A percentile compares a stretch with the other conserved stretches of the same genome.
phyloP scores from a whole-genome alignment of 768 basidiomycete species.

The Daedaleopsis nitida region DNA sequence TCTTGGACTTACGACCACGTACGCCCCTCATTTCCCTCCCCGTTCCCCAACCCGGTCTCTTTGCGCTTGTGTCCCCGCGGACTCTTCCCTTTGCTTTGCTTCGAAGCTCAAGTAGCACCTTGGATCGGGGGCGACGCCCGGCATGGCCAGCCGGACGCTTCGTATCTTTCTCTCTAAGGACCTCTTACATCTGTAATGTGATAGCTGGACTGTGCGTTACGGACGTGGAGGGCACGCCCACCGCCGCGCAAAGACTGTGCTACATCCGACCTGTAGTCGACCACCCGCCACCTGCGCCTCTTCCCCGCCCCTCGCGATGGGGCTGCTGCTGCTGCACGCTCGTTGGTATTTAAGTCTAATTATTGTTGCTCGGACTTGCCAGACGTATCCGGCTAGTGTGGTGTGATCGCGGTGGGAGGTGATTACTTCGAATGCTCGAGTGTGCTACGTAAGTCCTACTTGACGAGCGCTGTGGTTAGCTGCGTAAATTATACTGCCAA shows the following conservation, averaged over 20 bases:
- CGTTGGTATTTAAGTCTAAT: constrained; percentile 20
- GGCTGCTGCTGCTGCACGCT: constrained; percentile 7
- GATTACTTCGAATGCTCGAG: too few species aligned
- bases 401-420: too few species aligned
- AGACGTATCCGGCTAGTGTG: too few species aligned
- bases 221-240: constrained; percentile 13
- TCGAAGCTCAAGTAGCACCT: too few species aligned
- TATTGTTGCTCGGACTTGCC: background rate
- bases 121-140: background rate
- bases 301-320: too few species aligned
- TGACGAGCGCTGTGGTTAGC: too few species aligned
- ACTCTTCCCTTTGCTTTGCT: background rate
- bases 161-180: background rate
- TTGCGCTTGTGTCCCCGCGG: background rate
- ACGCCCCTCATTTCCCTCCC: background rate
- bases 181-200: constrained; percentile 18
- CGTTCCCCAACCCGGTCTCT: background rate
- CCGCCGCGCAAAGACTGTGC: constrained; percentile 11
- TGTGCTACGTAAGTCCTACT: too few species aligned
- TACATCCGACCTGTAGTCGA: constrained; percentile 19
- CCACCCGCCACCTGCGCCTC: background rate
- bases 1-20: background rate
- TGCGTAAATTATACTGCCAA: too few species aligned
- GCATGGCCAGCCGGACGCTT: constrained; percentile 7
- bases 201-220: constrained; percentile 23